Conservation (phyloP, 495 filamentous ascomycete species). For the Penicillium flavigenum region DNA sequence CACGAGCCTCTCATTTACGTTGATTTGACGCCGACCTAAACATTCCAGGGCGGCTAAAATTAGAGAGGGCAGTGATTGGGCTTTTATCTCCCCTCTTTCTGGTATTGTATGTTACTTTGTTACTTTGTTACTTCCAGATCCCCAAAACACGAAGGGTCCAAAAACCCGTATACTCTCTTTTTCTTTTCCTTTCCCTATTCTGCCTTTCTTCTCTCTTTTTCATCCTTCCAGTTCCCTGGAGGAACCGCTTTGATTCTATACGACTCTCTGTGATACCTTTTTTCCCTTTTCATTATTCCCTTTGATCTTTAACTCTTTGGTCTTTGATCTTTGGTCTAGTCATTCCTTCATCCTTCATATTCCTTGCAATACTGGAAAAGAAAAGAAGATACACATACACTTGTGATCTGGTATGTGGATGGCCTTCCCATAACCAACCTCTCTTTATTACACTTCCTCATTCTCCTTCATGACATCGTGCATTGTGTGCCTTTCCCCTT, state of each 20-base stretch:
- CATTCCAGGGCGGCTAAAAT: conserved; percentile 45
- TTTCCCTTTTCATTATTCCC: background rate
- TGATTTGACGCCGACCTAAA: conserved; percentile 41
- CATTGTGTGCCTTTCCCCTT: conserved; percentile 15
- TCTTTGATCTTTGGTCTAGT: conserved; percentile 12
- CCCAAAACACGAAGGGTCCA: conserved; percentile 30
- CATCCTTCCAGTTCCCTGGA: conserved; percentile 39
- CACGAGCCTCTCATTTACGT: conserved; percentile 35
- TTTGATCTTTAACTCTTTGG: conserved; percentile 2
- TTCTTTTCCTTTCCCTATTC: conserved; percentile 24
- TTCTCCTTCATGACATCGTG: conserved; percentile 13
- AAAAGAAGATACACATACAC: conserved; percentile 2
- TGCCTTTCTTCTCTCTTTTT: conserved; percentile 20
- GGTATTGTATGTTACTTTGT: conserved; percentile 12
- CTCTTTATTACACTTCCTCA: background rate
- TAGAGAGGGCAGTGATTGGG: conserved; percentile 34
- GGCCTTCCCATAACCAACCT: background rate
- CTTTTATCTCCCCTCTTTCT: background rate
- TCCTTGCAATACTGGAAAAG: conserved; percentile 3
- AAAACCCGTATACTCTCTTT: conserved; percentile 10
- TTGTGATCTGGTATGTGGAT: conserved; percentile 24
- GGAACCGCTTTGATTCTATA: conserved; percentile 37
- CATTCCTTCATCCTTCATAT: conserved; percentile 20
- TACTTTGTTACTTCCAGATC: conserved; percentile 18
- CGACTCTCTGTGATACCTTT: conserved; percentile 6